These are phyloP conservation scores for Nymphaea thermarum DNA, from an alignment of 164 flowering plant species.

Conservation along the genomic window DNA sequence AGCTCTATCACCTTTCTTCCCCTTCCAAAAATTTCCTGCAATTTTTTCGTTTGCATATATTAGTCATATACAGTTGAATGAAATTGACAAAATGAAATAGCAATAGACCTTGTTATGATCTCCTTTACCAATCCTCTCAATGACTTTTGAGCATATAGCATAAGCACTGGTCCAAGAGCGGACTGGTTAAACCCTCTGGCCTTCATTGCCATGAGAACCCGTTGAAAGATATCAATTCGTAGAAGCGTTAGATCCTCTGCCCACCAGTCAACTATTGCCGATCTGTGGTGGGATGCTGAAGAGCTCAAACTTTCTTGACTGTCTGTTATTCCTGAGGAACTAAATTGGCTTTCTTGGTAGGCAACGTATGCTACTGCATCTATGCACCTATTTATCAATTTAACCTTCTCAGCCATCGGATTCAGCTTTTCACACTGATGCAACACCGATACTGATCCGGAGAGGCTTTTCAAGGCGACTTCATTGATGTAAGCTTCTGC, in stretches of 20 bases:
- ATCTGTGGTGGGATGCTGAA: constrained; percentile 25
- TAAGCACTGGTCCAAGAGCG: constrained; percentile 78
- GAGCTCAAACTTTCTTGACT: constrained; percentile 15
- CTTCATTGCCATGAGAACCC: constrained; percentile 77
- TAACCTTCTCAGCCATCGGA: constrained; percentile 71
- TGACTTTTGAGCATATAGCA: constrained; percentile 90
- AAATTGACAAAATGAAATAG: not conserved
- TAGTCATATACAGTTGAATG: not conserved
- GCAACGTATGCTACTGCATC: constrained; percentile 62
- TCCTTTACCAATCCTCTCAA: constrained; percentile 85
- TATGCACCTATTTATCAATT: constrained; percentile 65
- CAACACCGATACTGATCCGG: constrained; percentile 60
- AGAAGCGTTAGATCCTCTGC: constrained; percentile 74
- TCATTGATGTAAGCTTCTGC: constrained; percentile 71
- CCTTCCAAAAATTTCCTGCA: constrained; percentile 71
- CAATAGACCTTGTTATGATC: not conserved
- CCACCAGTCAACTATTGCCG: constrained; percentile 81
- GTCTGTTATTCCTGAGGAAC: constrained; percentile 21
- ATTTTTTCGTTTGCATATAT: not conserved
- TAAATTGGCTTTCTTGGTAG: constrained; percentile 59
- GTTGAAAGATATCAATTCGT: constrained; percentile 68
- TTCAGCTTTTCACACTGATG: constrained; percentile 44
- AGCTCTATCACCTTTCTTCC: constrained; percentile 73
- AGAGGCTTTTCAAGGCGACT: constrained; percentile 58
- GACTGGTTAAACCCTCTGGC: constrained; percentile 71